Evolutionary conservation across 192 early-diverging fungal species (phyloP).

Genomic region (Umbelopsis vinacea): DNA sequence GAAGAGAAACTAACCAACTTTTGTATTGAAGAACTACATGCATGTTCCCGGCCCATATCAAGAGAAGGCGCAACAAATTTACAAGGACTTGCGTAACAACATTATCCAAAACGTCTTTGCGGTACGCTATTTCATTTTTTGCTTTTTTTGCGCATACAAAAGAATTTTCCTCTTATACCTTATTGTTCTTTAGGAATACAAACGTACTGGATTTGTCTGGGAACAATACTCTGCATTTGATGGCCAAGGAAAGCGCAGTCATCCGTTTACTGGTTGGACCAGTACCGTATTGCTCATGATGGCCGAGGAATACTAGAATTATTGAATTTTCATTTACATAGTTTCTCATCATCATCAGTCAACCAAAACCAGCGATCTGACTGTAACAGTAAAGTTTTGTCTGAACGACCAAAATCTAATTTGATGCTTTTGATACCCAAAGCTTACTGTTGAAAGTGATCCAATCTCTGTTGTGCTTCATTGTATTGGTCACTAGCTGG

Average conservation of each 20-base stretch:
- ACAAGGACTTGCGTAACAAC: constrained; percentile 73
- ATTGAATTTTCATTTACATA: no score
- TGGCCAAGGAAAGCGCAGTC: constrained; percentile 79
- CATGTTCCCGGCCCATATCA: constrained; percentile 67
- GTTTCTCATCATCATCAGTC: no score
- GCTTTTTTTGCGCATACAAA: no score
- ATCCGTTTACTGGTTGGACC: constrained; percentile 97
- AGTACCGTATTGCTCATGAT: constrained; percentile 82
- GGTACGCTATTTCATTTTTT: constrained; percentile 39
- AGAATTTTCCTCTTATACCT: constrained; percentile 1
- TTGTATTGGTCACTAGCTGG: neutral
- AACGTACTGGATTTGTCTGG: constrained; percentile 83
- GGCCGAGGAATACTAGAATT: constrained; percentile 72
- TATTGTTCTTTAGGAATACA: constrained; percentile 64
- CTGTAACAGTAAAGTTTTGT: neutral
- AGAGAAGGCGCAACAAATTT: constrained; percentile 70
- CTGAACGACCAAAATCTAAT: no score
- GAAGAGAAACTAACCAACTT: neutral
- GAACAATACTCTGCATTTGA: constrained; percentile 85
- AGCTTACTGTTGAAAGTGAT: no score
- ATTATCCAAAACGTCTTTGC: constrained; percentile 75
- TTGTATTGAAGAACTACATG: constrained; percentile 55
- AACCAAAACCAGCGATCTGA: no score
- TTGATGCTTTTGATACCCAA: no score
- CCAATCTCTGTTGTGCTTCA: no score